phyloP scores from a whole-genome alignment of 2,329 filamentous ascomycete species.

The Xylaria sp. region DNA sequence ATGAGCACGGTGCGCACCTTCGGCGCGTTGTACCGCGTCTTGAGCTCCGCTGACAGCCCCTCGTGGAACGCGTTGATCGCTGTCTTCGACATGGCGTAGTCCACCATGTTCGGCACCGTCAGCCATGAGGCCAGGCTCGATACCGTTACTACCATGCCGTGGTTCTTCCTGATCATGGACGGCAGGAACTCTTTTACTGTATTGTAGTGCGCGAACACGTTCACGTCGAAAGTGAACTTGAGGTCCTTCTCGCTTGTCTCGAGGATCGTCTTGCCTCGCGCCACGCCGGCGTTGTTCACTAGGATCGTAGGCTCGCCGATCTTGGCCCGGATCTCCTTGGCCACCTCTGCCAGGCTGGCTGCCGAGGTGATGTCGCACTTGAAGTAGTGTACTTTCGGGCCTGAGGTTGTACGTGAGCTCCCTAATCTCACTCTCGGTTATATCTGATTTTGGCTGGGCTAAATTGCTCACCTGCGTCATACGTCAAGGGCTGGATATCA shows the following conservation, averaged over 20 bases:
- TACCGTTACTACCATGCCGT: constrained; percentile 67
- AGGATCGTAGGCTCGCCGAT: constrained; percentile 53
- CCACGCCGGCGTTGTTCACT: constrained; percentile 56
- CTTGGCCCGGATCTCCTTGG: constrained; percentile 54
- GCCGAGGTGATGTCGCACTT: constrained; percentile 75
- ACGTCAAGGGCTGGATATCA: constrained; percentile 68
- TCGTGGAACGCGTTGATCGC: constrained; percentile 70
- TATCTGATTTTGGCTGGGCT: neutral
- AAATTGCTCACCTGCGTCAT: constrained; percentile 42
- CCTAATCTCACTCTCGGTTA: neutral
- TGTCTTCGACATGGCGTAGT: constrained; percentile 69
- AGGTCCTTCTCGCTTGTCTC: constrained; percentile 57
- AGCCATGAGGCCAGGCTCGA: constrained; percentile 66
- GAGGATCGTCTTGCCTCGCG: constrained; percentile 58
- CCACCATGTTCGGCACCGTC: constrained; percentile 65
- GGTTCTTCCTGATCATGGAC: constrained; percentile 60
- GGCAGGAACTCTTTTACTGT: constrained; percentile 64
- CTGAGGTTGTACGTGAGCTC: constrained; percentile 50
- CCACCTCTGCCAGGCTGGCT: constrained; percentile 57
- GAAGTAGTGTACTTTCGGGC: constrained; percentile 72
- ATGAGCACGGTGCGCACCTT: constrained; percentile 72
- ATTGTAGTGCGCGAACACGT: constrained; percentile 62
- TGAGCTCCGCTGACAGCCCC: constrained; percentile 62
- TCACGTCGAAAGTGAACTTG: constrained; percentile 62
- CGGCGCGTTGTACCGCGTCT: constrained; percentile 63